Conservation (phyloP, 257 asterid genomes). For the Oldenlandia corymbosa region DNA sequence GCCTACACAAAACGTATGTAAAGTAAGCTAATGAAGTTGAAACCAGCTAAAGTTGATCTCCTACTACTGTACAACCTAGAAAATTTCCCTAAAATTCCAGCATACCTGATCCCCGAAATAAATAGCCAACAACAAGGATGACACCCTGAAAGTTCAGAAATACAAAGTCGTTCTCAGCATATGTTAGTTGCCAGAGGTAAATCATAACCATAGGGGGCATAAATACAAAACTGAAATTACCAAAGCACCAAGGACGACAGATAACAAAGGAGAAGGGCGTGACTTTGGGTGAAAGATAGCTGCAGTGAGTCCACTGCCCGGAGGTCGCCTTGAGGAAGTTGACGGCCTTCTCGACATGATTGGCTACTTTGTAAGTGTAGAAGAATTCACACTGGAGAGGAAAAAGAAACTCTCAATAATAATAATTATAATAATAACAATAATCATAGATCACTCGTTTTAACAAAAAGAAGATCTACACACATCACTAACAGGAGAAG, state of each 20-base stretch:
- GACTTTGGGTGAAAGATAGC: conserved; percentile 39
- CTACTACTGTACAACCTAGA: not conserved
- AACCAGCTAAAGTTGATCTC: not conserved
- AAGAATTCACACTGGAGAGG: conserved; percentile 5
- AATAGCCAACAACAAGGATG: conserved; percentile 28
- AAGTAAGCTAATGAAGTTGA: not conserved
- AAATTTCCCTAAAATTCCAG: too few relatives aligned
- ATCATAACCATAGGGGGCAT: too few relatives aligned
- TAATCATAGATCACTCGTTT: not conserved
- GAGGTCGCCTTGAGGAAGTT: conserved; percentile 30
- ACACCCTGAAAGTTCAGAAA: conserved; percentile 28
- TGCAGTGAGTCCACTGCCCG: conserved; percentile 25
- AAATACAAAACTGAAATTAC: conserved; percentile 19
- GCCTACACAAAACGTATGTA: conserved; percentile 6
- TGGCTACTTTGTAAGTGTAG: conserved; percentile 4
- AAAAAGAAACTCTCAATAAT: not conserved
- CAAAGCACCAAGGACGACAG: conserved; percentile 30
- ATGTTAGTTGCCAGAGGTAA: not conserved
- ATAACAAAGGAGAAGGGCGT: conserved; percentile 26
- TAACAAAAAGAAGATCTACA: not conserved
- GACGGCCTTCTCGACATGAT: conserved; percentile 41
- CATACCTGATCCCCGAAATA: conserved; percentile 35
- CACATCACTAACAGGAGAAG: too few relatives aligned
- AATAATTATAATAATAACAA: too few relatives aligned
- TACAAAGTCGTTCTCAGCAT: not conserved